Evolutionary conservation across 208 protist genomes (phyloP), one percentile per base, ranked within the genome.

Genomic region (Trichomonas gallinae): DNA sequence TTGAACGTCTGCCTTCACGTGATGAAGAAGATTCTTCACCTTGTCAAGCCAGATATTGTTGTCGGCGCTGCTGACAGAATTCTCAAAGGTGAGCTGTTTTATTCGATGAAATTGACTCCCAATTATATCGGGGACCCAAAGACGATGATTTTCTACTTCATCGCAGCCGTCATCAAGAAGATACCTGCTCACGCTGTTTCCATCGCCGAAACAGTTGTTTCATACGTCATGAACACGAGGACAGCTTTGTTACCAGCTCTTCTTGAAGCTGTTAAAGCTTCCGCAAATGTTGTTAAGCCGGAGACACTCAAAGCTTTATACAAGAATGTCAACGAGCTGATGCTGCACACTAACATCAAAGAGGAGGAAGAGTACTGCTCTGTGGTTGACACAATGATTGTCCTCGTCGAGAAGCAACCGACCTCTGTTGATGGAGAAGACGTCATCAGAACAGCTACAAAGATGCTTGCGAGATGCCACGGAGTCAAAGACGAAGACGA

Each of bases 71-170:
- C 31, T 38, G 26, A 93, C 15, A 6, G 2, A 34, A 34, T 93
- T 38, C 42, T 93, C 8, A 58, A 93, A 51, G 87, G 87, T 58
- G 26, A 93, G 15, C 42, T 51, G 0, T 34, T 0, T 36, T 93
- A 51, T 51, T 38, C 46, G 4, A 31, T 21, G 2, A 51, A 51
- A 15, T 38, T 93, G 6, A 13, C 8, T 17, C 44, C 44, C 2
- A 49, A 44, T 93, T 23, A 23, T 4, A 48, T 42, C 26, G 0
- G 26, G 0, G 87, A 93, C 51, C 17, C 42, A 3, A 93, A 93
- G n/a, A 93, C 87, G 10, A 93, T 93, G 87, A n/a, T 93, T 51
- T 93, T 93, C 31, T 93, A 93, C 15, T 93, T 93, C 31, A 51
- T 93, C 38, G 40, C 87, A 26, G 87, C 87, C 38, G 42, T 38